phyloP scores from a whole-genome alignment of 768 basidiomycete species.

The Mycena capillaripes region DNA sequence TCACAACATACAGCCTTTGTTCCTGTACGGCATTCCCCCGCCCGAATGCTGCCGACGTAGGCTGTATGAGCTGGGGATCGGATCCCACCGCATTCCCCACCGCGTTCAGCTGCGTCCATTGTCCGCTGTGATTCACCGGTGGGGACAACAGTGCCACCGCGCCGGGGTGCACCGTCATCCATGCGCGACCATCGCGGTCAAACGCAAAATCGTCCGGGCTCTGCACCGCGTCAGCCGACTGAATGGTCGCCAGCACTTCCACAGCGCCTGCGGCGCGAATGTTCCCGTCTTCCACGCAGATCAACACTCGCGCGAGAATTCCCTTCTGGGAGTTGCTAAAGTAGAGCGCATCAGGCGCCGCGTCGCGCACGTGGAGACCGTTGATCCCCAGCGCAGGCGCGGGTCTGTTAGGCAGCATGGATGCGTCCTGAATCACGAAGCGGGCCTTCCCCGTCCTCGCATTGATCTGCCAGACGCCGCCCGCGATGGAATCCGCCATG shows the following conservation, averaged over 20 bases:
- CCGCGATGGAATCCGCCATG: conserved; percentile 11
- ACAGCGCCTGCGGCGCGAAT: background rate
- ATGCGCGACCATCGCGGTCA: conserved; percentile 7
- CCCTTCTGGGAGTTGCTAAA: background rate
- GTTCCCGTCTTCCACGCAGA: background rate
- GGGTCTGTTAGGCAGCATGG: conserved; percentile 2
- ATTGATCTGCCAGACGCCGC: conserved; percentile 27
- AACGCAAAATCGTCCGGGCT: conserved; percentile 24
- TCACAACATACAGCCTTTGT: background rate
- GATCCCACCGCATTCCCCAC: conserved; percentile 9
- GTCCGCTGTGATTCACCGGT: background rate
- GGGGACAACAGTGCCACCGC: conserved; percentile 2
- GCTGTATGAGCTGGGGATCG: background rate
- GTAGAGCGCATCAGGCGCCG: background rate
- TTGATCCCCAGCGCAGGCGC: conserved; percentile 26
- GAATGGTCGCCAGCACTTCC: background rate
- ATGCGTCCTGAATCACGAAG: conserved; percentile 10
- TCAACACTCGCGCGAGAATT: background rate
- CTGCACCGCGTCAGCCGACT: background rate
- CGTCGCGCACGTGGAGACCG: conserved; percentile 1
- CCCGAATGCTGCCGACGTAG: conserved; percentile 19
- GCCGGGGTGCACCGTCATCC: conserved; percentile 24
- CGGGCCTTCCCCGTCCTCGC: background rate
- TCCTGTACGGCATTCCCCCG: background rate
- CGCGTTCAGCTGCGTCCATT: background rate